These are phyloP conservation scores for Heterobasidion occidentale DNA, from an alignment of 1,284 basidiomycete species.

Conservation along the genomic window DNA sequence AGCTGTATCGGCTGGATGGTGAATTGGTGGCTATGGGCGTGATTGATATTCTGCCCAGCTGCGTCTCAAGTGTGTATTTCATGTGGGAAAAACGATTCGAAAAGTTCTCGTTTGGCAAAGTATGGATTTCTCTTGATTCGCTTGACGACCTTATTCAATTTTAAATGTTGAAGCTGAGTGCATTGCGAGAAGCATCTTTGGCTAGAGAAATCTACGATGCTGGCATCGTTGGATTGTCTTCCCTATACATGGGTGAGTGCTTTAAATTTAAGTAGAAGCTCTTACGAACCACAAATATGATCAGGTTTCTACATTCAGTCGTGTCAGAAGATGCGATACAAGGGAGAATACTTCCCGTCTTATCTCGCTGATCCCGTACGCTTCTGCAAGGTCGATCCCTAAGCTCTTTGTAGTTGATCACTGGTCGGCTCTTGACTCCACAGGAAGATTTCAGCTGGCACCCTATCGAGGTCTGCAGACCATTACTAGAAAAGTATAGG, in stretches of 20 bases:
- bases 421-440: not conserved
- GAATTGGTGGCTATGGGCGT: constrained; percentile 83
- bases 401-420: not conserved
- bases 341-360: constrained; percentile 87
- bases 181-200: constrained; percentile 71
- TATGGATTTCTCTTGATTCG: constrained; percentile 15
- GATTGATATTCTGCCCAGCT: constrained; percentile 84
- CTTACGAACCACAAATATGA: not conserved
- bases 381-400: not conserved
- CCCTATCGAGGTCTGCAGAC: constrained; percentile 53
- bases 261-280: not conserved
- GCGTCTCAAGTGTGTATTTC: constrained; percentile 95
- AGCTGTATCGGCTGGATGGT: constrained; percentile 78
- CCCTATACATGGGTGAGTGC: constrained; percentile 77
- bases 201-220: constrained; percentile 66
- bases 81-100: constrained; percentile 84
- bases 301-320: constrained; percentile 88
- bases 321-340: constrained; percentile 96
- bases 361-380: constrained; percentile 83
- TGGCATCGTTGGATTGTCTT: constrained; percentile 55
- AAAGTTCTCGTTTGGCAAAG: constrained; percentile 78
- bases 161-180: constrained; percentile 53
- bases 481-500: constrained; percentile 54
- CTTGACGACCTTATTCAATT: not conserved
- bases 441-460: constrained; percentile 77